Evolutionary conservation across 1,139 yeast genomes (phyloP), one percentile per base, ranked within the genome.

Genomic region (Geotrichum candidum): DNA sequence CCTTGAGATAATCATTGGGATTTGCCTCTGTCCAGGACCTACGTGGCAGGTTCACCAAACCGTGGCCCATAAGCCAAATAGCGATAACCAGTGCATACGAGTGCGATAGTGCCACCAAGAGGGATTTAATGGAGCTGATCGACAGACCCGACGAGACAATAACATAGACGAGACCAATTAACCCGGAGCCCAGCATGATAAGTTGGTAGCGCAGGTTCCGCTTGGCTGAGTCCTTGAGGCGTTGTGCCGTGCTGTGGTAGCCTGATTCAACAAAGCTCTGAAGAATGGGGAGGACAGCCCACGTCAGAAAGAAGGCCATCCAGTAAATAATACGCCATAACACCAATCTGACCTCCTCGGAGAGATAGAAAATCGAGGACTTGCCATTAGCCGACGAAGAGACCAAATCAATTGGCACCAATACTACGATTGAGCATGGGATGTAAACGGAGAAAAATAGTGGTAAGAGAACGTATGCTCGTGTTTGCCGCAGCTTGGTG

Each of bases 1-100:
- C 70, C 56, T 81, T 77, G 45, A 83, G 71, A 33, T 76, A 72
- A 22, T 67, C 67, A 1, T 69, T 71, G 29, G 80, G 77, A 58
- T 75, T 73, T 10, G 87, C 84, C 61, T 78, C 78, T 59, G 76
- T 74, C 84, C 89, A 86, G 64, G 76, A 73, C 51, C 79, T 74
- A 61, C 89, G 77, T 0, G 96, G 96, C 2, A 88, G 78, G 60
- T 82, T 80, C 29, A 88, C 83, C 60, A 89, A 74, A 0, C 96
- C 96, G 71, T 89, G 94, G 1, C 94, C 90, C 88, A 90, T 85
- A 61, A 90, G 76, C 95, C 95, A 89, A 38, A 88, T 78, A 0
- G 95, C 92, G 55, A 90, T 72, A 1, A 87, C 79, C 70, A 90
- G 79, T 0, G 96, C 83, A 72, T 89, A 90, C n/a, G 88, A 84